These are phyloP conservation scores for Diaporthe citri DNA, from an alignment of 2,329 filamentous ascomycete genomes.

Conservation along the genomic window DNA sequence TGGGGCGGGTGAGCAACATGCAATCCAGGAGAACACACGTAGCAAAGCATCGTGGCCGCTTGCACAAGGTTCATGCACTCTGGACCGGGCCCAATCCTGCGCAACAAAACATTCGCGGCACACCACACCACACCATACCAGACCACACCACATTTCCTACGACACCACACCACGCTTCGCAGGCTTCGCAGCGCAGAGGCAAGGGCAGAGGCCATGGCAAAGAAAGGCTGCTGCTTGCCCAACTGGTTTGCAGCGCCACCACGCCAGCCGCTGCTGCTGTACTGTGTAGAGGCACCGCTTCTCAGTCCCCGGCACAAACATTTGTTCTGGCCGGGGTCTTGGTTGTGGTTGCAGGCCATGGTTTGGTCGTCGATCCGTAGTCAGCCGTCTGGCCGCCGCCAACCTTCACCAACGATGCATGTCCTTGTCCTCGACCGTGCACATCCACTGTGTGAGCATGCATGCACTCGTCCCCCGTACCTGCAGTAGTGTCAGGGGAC, in stretches of 20 bases:
- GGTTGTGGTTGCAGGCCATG: constrained; percentile 9
- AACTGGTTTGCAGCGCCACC: not conserved
- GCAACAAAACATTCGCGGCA: constrained; percentile 11
- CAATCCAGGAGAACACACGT: not conserved
- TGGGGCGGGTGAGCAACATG: not conserved
- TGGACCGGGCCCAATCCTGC: constrained; percentile 20
- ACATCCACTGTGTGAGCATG: constrained; percentile 20
- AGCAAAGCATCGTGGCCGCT: not conserved
- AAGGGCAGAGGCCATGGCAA: not conserved
- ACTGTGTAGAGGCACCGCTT: not conserved
- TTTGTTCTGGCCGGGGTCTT: not conserved
- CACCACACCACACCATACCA: constrained; percentile 1
- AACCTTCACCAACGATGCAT: constrained; percentile 31
- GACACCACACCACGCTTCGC: not conserved
- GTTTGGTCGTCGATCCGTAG: constrained; percentile 27
- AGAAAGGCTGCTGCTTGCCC: not conserved
- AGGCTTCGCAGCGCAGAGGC: not conserved
- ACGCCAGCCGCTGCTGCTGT: constrained; percentile 1
- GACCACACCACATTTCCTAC: constrained; percentile 9
- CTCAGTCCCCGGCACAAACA: not conserved
- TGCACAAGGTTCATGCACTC: constrained; percentile 35
- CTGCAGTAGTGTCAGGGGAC: constrained; percentile 42
- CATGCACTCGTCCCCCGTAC: constrained; percentile 38
- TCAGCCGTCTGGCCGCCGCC: constrained; percentile 24
- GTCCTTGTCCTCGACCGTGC: constrained; percentile 28